phyloP scores from a whole-genome alignment of 495 filamentous ascomycete genomes.

The Aspergillus diversus region DNA sequence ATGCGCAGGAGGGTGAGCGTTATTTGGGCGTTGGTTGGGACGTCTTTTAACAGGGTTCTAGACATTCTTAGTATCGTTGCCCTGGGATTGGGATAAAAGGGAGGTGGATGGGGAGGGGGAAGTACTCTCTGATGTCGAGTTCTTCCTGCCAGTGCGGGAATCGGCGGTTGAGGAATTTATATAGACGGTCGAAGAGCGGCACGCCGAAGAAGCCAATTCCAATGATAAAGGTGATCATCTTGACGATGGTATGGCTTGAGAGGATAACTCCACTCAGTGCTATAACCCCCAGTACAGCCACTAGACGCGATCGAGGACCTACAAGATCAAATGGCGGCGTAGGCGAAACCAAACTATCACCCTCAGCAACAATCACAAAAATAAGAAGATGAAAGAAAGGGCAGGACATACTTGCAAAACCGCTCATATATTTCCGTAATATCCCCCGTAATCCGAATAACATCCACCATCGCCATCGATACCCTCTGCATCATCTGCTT shows the following conservation, averaged over 20 bases:
- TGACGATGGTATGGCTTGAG: constrained; percentile 75
- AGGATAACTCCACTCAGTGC: constrained; percentile 46
- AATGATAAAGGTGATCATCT: constrained; percentile 63
- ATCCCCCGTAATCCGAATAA: constrained; percentile 77
- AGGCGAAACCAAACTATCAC: constrained; percentile 69
- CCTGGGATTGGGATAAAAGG: too few relatives aligned
- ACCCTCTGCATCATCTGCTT: constrained; percentile 79
- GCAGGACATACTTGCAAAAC: constrained; percentile 67
- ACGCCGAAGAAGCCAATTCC: constrained; percentile 83
- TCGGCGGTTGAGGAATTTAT: constrained; percentile 64
- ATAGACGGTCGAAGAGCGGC: constrained; percentile 63
- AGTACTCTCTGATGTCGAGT: constrained; percentile 69
- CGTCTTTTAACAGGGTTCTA: constrained; percentile 77
- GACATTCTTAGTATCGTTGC: too few relatives aligned
- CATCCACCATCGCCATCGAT: constrained; percentile 66
- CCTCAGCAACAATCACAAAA: constrained; percentile 17
- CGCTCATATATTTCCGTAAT: constrained; percentile 79
- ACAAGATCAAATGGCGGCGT: constrained; percentile 75
- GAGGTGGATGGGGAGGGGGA: constrained; percentile 12
- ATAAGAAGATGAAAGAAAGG: neutral
- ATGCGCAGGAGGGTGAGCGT: constrained; percentile 84
- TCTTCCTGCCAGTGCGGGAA: constrained; percentile 77
- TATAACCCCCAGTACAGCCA: constrained; percentile 51
- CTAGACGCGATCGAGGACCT: constrained; percentile 63
- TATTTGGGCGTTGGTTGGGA: constrained; percentile 87